Evolutionary conservation across 2,329 filamentous ascomycete genomes (phyloP), one percentile per base, ranked within the genome.

Genomic region (Cladosporium velox): DNA sequence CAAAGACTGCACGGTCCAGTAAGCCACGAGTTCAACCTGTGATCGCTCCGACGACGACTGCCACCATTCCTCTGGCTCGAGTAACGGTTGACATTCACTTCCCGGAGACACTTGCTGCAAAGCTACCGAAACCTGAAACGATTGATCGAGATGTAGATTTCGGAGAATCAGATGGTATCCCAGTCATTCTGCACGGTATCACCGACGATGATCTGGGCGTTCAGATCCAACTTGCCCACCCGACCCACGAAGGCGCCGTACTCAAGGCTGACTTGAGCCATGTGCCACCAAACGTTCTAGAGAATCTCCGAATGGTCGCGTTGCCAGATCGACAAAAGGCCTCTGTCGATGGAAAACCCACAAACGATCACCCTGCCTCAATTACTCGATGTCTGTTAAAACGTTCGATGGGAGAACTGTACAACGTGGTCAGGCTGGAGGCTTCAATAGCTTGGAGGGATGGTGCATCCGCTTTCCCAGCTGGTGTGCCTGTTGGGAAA

Each of bases 11-110:
- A 6, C 44, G 44, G 18, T 12, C 61, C n/a, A 18, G 18, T 18
- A 57, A 64, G 15, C n/a, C 26, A 41, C 34, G 38, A 26, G n/a
- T 10, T 18, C 41, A 35, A 5, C 4, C 47, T 7, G 34, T 26
- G 21, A 10, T 34, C 5, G 24, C 38, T 15, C 24, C 47, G 11
- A n/a, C 41, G 7, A 24, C 41, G 3, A 10, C 55, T 12, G 24
- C 35, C 3, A 63, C 14, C 24, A 74, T 76, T 21, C 69, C 70
- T 24, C 66, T 77, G n/a, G 67, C 69, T 28, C 65, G 70, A 51
- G 70, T 72, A 15, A 51, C 67, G 4, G 68, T 76, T 68, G 74
- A 77, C 38, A 67, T 77, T 2, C 65, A 71, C 32, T 76, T 76
- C 35, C 69, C 70, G 7, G 68, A 72, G 26, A 70, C 71, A 5